Base-by-base conservation (phyloP, 306 rosid genomes). In the Vigna nakashimae region DNA sequence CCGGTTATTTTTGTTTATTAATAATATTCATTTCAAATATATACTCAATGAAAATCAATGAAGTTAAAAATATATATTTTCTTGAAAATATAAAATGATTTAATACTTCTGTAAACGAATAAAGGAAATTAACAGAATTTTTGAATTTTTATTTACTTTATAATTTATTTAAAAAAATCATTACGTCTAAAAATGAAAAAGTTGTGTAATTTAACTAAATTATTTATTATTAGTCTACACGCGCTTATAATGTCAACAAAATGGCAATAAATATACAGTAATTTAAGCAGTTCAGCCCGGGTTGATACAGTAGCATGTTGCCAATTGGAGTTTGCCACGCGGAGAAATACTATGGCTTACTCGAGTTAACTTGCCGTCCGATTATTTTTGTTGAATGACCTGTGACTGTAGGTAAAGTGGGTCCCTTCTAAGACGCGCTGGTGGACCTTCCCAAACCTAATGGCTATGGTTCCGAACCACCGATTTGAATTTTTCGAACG, bases 401-500 rank as follows among this genome's bases (percentile, higher is more conserved):
- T 15, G 10, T 18, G 34, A 20, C 15, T 1, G 40, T 73, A 73
- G 55, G 73, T 65, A 75, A 64, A 79, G 83, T 82, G 69, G 91
- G 93, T 28, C 89, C 85, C 77, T n/a, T 24, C 45, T 16, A 74
- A 80, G 72, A 65, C 79, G 86, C 88, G 67, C 90, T 69, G n/a
- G 86, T 88, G 93, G 91, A 74, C 89, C 90, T 32, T 24, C 28
- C 88, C 91, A 50, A 52, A 55, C 83, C 94, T 84, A 4, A 4
- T 38, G 17, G 89, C 75, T 87, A 38, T 53, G 89, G 87, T 8
- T 6, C 87, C 90, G 82, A 68, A 52, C 81, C 73, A 50, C 6
- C 16, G 0, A 87, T 92, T 92, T 87, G 89, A 92, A 92, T 71
- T 80, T 89, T 88, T 88, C 73, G 90, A 90, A 88, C 93, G 93